Evolutionary conservation across 1,284 basidiomycete genomes (phyloP).

Genomic region (Ceratobasidium sp.): DNA sequence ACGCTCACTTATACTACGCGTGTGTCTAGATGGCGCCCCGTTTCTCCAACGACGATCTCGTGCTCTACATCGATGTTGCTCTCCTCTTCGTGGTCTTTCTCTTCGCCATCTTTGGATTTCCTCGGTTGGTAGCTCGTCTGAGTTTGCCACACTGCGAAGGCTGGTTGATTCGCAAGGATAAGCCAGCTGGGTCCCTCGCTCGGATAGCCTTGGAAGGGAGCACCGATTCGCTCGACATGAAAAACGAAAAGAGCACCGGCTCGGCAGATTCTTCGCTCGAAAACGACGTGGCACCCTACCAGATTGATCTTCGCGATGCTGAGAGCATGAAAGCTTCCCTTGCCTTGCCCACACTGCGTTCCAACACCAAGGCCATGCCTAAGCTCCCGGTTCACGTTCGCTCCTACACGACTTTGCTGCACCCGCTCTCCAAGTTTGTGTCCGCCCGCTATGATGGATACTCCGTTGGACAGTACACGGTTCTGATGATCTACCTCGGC

Average conservation of each 20-base stretch:
- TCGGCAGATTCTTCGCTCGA: background rate
- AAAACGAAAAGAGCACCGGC: slow-evolving; percentile 3
- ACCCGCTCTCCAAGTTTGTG: slow-evolving; percentile 36
- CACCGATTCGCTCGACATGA: background rate
- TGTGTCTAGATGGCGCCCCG: slow-evolving; percentile 33
- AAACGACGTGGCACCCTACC: slow-evolving; percentile 36
- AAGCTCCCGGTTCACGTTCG: slow-evolving; percentile 38
- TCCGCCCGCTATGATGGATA: slow-evolving; percentile 35
- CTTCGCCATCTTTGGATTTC: slow-evolving; percentile 50
- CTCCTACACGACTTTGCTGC: slow-evolving; percentile 40
- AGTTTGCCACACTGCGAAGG: slow-evolving; percentile 46
- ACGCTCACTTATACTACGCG: background rate
- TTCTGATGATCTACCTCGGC: slow-evolving; percentile 35
- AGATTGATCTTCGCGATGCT: slow-evolving; percentile 28
- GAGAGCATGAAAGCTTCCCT: background rate
- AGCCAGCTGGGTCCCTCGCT: background rate
- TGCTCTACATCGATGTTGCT: slow-evolving; percentile 51
- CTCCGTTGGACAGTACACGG: slow-evolving; percentile 40
- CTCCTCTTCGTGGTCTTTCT: slow-evolving; percentile 44
- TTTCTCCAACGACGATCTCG: slow-evolving; percentile 23
- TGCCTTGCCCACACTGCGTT: background rate
- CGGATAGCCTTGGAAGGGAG: background rate
- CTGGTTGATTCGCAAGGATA: slow-evolving; percentile 33
- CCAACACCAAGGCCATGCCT: background rate
- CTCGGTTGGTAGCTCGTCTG: slow-evolving; percentile 53